Evolutionary conservation across 306 rosid genomes (phyloP).

Genomic region (Dalbergia cochinchinensis): DNA sequence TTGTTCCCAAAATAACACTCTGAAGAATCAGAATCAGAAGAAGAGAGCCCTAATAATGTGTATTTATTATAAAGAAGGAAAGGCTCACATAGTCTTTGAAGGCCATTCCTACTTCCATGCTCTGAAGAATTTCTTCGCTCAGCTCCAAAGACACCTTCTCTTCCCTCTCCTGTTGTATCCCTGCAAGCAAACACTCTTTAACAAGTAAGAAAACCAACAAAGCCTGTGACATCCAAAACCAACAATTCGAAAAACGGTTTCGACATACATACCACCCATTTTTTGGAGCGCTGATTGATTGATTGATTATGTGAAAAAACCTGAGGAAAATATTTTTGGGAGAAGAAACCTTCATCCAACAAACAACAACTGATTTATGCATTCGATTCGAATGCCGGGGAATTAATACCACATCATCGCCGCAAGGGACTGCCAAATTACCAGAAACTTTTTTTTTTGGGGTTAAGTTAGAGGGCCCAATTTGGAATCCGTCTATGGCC

Average conservation of each 20-base stretch:
- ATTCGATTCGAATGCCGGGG: background rate
- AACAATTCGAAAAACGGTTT: background rate
- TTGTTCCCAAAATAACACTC: background rate
- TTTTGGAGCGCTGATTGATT: background rate
- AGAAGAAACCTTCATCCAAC: conserved; percentile 1
- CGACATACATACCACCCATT: conserved; percentile 63
- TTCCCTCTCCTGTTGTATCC: conserved; percentile 78
- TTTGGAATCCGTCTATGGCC: background rate
- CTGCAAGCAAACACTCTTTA: conserved; percentile 33
- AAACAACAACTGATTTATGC: background rate
- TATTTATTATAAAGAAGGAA: background rate
- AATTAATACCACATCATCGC: background rate
- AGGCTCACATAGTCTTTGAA: conserved; percentile 86
- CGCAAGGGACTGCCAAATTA: too few species aligned
- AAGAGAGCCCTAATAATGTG: background rate
- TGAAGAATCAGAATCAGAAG: background rate
- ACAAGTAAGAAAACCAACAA: conserved; percentile 1
- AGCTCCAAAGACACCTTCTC: conserved; percentile 93
- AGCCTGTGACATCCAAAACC: background rate
- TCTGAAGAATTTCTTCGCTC: conserved; percentile 89
- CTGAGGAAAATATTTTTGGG: background rate
- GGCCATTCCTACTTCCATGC: conserved; percentile 99
- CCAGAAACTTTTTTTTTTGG: too few species aligned
- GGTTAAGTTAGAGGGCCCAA: background rate
- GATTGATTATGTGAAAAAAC: background rate